Conservation (phyloP, 2,329 filamentous ascomycete species). For the Colletotrichum aenigma region DNA sequence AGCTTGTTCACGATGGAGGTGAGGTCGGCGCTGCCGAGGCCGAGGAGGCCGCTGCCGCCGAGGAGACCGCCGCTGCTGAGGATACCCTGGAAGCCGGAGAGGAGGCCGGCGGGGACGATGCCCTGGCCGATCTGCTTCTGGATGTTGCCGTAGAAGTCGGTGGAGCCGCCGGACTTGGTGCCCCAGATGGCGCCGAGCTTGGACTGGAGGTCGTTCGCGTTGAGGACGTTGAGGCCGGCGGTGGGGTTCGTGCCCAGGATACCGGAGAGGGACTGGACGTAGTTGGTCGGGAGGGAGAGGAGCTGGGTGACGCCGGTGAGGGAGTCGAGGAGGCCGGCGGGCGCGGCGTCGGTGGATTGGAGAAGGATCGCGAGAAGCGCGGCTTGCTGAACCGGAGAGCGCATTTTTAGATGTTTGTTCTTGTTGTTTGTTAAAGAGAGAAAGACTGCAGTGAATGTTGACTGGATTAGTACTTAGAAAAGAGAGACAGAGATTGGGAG, state of each 20-base stretch:
- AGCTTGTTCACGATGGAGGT: background rate
- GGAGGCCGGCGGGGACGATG: background rate
- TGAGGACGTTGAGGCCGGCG: background rate
- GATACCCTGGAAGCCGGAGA: background rate
- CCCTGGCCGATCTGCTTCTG: background rate
- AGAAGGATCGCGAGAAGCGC: background rate
- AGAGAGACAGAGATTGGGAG: background rate
- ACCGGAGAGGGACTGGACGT: background rate
- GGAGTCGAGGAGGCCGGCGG: conserved; percentile 1
- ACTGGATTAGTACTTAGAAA: background rate
- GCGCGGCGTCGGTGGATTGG: background rate
- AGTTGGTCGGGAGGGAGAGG: background rate
- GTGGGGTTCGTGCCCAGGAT: background rate
- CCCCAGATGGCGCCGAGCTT: conserved; percentile 11
- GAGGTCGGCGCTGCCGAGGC: background rate
- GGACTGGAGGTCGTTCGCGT: background rate
- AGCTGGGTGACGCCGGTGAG: background rate
- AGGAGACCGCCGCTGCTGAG: background rate
- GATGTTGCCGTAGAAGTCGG: conserved; percentile 2
- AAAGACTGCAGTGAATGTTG: background rate
- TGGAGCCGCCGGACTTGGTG: background rate
- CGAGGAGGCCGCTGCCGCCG: background rate
- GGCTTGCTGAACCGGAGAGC: background rate
- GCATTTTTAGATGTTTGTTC: background rate
- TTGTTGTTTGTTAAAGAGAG: background rate